phyloP scores from a whole-genome alignment of 257 asterid genomes.

The Knoxia roxburghii region DNA sequence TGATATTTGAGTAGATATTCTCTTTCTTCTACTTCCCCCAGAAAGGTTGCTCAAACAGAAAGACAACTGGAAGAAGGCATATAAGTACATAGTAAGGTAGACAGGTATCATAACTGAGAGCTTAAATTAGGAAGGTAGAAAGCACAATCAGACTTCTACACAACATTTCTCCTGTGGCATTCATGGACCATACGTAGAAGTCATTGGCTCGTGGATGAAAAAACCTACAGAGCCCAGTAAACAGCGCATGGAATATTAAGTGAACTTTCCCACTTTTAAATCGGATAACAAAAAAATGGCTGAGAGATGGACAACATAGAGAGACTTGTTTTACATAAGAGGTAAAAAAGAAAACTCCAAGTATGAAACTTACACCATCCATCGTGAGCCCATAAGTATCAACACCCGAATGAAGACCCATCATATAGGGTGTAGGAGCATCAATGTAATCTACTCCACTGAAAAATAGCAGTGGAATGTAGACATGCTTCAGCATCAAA shows the following conservation, averaged over 20 bases:
- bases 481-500: constrained; percentile 96
- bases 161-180: neutral
- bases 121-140: neutral
- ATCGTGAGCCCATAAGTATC: constrained; percentile 82
- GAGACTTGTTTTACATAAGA: neutral
- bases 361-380: constrained; percentile 88
- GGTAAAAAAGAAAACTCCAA: constrained; percentile 8
- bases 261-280: neutral
- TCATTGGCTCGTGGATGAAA: neutral
- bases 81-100: neutral
- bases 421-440: constrained; percentile 99
- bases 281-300: neutral
- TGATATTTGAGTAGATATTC: neutral
- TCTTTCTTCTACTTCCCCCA: neutral
- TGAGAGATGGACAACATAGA: neutral
- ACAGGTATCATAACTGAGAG: neutral
- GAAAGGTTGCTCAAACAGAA: neutral
- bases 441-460: constrained; percentile 99
- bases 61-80: neutral
- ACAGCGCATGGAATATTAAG: neutral
- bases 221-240: neutral
- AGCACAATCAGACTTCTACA: neutral
- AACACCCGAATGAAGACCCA: constrained; percentile 99
- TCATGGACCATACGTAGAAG: neutral
- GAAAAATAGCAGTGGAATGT: constrained; percentile 98